Conservation (phyloP, 1,139 yeast genomes). For the Wickerhamiella pararugosa region DNA sequence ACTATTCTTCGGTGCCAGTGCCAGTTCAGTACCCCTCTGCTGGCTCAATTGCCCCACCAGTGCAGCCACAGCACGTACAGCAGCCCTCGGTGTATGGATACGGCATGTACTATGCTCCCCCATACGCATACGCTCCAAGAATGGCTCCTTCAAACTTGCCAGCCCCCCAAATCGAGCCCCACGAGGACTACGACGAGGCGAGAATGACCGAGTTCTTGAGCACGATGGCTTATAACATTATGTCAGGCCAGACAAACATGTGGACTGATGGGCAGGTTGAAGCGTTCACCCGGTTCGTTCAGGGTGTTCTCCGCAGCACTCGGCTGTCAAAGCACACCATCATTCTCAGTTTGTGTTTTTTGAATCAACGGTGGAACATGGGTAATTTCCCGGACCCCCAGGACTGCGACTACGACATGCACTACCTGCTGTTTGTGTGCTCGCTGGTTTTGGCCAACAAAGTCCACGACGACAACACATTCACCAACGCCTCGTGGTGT, state of each 20-base stretch:
- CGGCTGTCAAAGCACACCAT: conserved; percentile 74
- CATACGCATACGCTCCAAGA: conserved; percentile 5
- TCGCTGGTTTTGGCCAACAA: conserved; percentile 79
- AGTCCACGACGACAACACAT: conserved; percentile 91
- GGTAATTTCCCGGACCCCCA: conserved; percentile 13
- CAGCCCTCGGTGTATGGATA: neutral
- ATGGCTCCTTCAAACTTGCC: conserved; percentile 6
- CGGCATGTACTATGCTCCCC: conserved; percentile 1
- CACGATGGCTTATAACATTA: conserved; percentile 49
- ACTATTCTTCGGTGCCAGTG: too few species aligned
- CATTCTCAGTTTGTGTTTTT: conserved; percentile 61
- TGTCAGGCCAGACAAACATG: conserved; percentile 20
- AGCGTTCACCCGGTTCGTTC: conserved; percentile 44
- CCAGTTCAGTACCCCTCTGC: too few species aligned
- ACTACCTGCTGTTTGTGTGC: conserved; percentile 40
- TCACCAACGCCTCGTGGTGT: conserved; percentile 89
- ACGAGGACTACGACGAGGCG: conserved; percentile 54
- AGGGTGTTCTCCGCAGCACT: conserved; percentile 72
- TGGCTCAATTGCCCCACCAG: neutral
- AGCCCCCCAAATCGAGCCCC: conserved; percentile 1
- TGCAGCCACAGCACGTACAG: neutral
- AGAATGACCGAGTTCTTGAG: conserved; percentile 66
- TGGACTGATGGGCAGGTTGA: conserved; percentile 16
- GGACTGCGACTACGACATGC: conserved; percentile 18
- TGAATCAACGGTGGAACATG: conserved; percentile 34